Base-by-base conservation (phyloP, 345 rosid genomes). In the Arabis alpina region DNA sequence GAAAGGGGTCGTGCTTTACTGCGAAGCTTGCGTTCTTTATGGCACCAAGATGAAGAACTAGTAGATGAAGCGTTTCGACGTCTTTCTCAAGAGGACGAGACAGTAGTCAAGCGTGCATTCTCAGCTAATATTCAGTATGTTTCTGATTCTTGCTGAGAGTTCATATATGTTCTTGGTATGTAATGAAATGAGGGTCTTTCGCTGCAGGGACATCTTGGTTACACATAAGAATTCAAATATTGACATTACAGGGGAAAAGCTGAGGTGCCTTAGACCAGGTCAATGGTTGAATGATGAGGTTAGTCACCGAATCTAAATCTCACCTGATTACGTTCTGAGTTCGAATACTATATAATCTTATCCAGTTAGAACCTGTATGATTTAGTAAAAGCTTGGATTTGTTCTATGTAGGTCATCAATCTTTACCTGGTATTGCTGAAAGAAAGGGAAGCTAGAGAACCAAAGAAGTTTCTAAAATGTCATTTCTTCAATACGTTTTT, bases 231-330 rank as follows among this genome's bases (percentile, higher is more conserved):
- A 72, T 45, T 88, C 98, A 25, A 82, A 80, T 67, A 95, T 95
- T 75, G 87, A 86, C 65, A 87, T 95, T 56, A 87, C 89, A 9
- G 94, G 86, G 54, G 70, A 87, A 74, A 16, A 72, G 68, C 69
- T 95, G 67, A 86, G 69, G 74, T 92, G 97, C 74, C 97, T 95
- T 39, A 74, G 72, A 73, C 94, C 99, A 13, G 70, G 80, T 12
- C 79, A 77, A 72, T 95, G 98, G 99, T 81, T 95, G 82, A 95
- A 95, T 71, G 99, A 95, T 75, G 99, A 95, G 98, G 99, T 95
- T 49, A 44, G 78, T 54, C 15, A 39, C 40, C 11, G 7, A n/a
- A 54, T 44, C 30, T 53, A 6, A 44, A 37, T 36, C 27, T 53
- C 64, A 25, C 28, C 4, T 64, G 43, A 23, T 54, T 34, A 53